Evolutionary conservation across 1,284 basidiomycete species (phyloP).

Genomic region (Pisolithus thermaeus): DNA sequence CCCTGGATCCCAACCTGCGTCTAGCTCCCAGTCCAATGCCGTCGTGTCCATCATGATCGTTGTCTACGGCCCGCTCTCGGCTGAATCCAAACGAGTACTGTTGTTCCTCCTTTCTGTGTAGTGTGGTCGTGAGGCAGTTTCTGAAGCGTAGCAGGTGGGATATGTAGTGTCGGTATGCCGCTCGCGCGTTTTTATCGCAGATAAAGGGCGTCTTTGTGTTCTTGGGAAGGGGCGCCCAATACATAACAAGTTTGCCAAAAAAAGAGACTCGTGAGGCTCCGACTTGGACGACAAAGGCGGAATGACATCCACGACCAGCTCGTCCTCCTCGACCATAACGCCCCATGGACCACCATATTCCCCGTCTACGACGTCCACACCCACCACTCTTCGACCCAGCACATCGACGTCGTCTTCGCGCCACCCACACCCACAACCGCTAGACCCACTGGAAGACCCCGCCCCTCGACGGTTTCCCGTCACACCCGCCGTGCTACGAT

Average conservation of each 20-base stretch:
- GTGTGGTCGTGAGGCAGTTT: too few species aligned
- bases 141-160: background rate
- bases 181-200: background rate
- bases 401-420: slow-evolving; percentile 33
- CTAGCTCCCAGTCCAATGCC: slow-evolving; percentile 22
- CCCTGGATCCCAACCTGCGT: background rate
- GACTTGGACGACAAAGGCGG: background rate
- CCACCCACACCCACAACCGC: slow-evolving; percentile 19
- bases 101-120: too few species aligned
- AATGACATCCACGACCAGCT: slow-evolving; percentile 45
- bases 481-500: slow-evolving; percentile 70
- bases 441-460: slow-evolving; percentile 5
- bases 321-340: slow-evolving; percentile 46
- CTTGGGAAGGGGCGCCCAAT: background rate
- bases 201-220: background rate
- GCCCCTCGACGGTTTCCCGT: slow-evolving; percentile 60
- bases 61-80: too few species aligned
- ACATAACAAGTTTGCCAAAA: background rate
- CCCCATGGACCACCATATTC: slow-evolving; percentile 36
- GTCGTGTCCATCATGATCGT: background rate
- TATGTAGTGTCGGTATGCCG: too few species aligned
- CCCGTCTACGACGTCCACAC: slow-evolving; percentile 19
- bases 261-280: background rate
- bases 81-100: too few species aligned
- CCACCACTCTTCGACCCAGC: slow-evolving; percentile 23